phyloP scores from a whole-genome alignment of 306 rosid species.

The Cyclanthera cordifolia region DNA sequence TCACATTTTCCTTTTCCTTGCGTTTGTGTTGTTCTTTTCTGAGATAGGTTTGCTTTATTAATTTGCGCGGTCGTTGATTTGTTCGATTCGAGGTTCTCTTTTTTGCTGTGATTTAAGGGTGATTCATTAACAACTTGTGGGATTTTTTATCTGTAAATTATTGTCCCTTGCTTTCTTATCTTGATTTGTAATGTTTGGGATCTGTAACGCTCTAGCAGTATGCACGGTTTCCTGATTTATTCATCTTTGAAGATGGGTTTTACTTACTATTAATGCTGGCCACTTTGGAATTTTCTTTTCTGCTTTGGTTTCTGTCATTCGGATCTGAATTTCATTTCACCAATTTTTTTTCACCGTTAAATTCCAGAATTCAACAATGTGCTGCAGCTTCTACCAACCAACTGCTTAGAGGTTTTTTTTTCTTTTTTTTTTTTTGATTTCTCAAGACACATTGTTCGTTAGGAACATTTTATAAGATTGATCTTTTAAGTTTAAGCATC shows the following conservation, averaged over 20 bases:
- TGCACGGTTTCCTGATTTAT: neutral
- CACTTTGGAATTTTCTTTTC: neutral
- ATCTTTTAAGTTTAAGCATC: neutral
- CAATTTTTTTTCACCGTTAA: neutral
- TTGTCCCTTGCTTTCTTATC: neutral
- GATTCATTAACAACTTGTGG: neutral
- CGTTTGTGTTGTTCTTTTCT: neutral
- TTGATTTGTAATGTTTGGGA: conserved; percentile 1
- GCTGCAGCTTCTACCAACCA: neutral
- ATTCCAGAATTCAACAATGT: neutral
- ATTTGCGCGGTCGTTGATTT: neutral
- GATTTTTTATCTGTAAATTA: neutral
- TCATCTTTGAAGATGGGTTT: neutral
- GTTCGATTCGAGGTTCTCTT: neutral
- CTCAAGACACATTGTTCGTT: neutral
- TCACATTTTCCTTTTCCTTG: neutral
- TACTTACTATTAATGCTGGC: neutral
- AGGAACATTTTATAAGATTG: neutral
- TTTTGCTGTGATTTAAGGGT: neutral
- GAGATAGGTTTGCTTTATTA: neutral
- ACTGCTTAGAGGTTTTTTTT: neutral
- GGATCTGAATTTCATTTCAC: conserved; percentile 3
- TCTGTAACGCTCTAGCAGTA: neutral
- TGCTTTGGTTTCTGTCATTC: neutral
- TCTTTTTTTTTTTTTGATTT: neutral